Evolutionary conservation across 148 eudicot species (phyloP), one percentile per base, ranked within the genome.

Genomic region (Nepenthes gracilis): DNA sequence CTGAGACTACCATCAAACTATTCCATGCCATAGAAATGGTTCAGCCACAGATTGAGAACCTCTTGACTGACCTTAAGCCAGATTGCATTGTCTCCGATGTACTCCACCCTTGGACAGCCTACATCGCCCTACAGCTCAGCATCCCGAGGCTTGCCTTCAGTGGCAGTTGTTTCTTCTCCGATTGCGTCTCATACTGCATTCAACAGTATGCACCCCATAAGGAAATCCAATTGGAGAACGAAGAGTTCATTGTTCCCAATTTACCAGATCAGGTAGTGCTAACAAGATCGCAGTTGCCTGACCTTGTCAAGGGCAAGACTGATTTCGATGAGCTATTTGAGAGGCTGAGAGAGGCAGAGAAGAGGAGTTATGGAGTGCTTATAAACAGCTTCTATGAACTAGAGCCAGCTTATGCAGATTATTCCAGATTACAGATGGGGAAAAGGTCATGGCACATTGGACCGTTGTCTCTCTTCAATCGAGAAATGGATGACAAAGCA

Each of bases 371-470:
- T 58, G 87, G 87, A 14, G 74, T 77, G 23, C 9, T 82, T 33
- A 69, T 74, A 63, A 82, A 82, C 57, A 79, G 81, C 57, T 82
- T 82, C 58, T 74, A 74, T 51, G 84, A 61, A 14, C 54, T 82
- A 23, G 87, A 82, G 65, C 45, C 65, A 0, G 65, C 52, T 59
- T 82, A 82, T 49, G 81, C 70, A 0, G 78, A 77, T 52, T 82
- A 76, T 64, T 82, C 66, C 33, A 51, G 61, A 10, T 58, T 69
- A 35, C 67, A 61, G 50, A 67, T 82, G 33, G 75, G 77, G 33
- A 72, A 71, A 2, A 82, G 63, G 58, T 69, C 83, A 45, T 82
- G 87, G 87, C 71, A 67, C 49, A 64, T 82, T 8, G 87, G 87
- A 9, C 87, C 87, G 0, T 71, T 79, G 60, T 74, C 69, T 32